Base-by-base conservation (phyloP, 1,284 basidiomycete genomes). In the Rhodotorula sp. region DNA sequence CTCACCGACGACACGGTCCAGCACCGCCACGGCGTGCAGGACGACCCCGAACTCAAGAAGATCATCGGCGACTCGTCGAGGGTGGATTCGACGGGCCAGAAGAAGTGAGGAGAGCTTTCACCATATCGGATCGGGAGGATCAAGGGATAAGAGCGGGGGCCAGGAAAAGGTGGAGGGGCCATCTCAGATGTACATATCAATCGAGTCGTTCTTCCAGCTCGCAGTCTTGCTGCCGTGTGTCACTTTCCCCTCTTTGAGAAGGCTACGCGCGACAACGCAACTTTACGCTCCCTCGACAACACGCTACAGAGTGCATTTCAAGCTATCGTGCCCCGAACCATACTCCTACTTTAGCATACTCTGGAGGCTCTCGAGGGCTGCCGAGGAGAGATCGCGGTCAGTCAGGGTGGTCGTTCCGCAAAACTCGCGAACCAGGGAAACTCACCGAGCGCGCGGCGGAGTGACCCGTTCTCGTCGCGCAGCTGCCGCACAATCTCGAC, bases 21-120 rank as follows among this genome's bases (percentile, higher is more conserved):
- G 47, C 66, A 67, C 60, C 66, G 66, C 10, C 66, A 67, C 56
- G 66, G 66, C 21, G 66, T 67, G 21, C 38, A 23, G 12, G 43
- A 34, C 34, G 66, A 67, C 49, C 56, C 58, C 23, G 48, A 21
- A 26, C 56, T 67, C 14, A 50, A 62, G 56, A 47, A 67, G 49
- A 61, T 21, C 19, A 38, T 67, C 43, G 31, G 54, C 21, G 26
- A 61, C 28, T 47, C 45, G 43, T 14, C 54, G 58, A 45, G 23
- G 57, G 57, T 23, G 34, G 10, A 58, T 6, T 15, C 19, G 19
- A 59, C 52, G 23, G 12, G 18, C 26, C 23, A 26, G 26, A 55
- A 55, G 54, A 26, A 14, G 26, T 14, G 26, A 43, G 8, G 18
- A 23, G 21, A 50, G 18, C 3, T 23, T 23, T 50, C 6, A 19